Evolutionary conservation across 306 rosid genomes (phyloP).

Genomic region (Geum urbanum): DNA sequence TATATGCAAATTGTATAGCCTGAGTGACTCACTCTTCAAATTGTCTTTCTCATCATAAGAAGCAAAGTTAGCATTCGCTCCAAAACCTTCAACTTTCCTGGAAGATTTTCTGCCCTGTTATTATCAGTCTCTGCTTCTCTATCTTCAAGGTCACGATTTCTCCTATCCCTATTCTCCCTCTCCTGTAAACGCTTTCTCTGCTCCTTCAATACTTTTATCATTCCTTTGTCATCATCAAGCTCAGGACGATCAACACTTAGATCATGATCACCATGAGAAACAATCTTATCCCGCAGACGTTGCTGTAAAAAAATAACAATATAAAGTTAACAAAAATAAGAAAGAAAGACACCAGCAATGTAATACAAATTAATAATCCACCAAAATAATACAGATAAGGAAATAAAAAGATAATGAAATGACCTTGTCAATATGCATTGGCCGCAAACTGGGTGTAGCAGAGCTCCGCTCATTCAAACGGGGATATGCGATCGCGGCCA

Average conservation of each 20-base stretch:
- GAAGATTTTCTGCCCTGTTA: conserved; percentile 58
- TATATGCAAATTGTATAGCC: not conserved
- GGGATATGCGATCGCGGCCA: conserved; percentile 52
- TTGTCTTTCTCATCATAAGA: conserved; percentile 65
- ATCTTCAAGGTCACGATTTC: conserved; percentile 58
- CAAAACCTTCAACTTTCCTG: conserved; percentile 64
- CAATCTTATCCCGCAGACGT: not conserved
- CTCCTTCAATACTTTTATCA: not conserved
- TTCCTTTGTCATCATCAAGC: not conserved
- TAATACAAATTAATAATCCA: no score
- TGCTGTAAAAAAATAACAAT: not conserved
- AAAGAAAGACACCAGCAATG: not conserved
- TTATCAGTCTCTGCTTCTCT: conserved; percentile 64
- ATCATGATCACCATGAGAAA: not conserved
- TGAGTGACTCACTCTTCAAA: conserved; percentile 50
- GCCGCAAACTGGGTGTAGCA: conserved; percentile 53
- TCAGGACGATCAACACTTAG: not conserved
- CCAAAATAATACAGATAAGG: no score
- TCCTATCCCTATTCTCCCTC: not conserved
- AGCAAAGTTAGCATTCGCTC: conserved; percentile 43
- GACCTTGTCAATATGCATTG: conserved; percentile 57
- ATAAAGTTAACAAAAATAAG: not conserved
- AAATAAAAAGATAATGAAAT: conserved; percentile 12
- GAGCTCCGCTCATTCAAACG: conserved; percentile 67
- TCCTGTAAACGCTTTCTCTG: not conserved